Base-by-base conservation (phyloP, 257 asterid genomes). In the Scutellaria barbata region DNA sequence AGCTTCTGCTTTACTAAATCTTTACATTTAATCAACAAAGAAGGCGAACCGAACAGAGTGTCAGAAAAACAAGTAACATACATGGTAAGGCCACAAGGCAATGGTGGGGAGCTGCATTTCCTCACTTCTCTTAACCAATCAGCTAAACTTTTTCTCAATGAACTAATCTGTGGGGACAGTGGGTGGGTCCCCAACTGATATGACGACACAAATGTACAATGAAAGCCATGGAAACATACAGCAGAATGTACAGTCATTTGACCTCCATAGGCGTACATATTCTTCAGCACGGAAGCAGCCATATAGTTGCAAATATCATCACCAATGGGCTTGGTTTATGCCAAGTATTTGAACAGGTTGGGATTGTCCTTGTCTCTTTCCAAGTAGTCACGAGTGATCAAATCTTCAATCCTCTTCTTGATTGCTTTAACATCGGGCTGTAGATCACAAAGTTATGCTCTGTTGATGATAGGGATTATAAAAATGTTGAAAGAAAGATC, bases 401-500 rank as follows among this genome's bases (percentile, higher is more conserved):
- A 69, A 76, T 95, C 99, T 84, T 95, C 99, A 5, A 95, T 92
- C 79, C 99, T 88, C 87, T 95, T 95, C 83, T 95, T 95, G 82
- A 95, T 95, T 20, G 98, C 97, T 84, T 95, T 95, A 37, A 95
- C 95, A 66, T 95, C 99, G 14, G 99, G 99, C 99, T 95, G 74
- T 43, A 76, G 10, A 17, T 58, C 17, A 62, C 62, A 61, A 33
- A 74, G 52, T 76, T 43, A 43, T 63, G 67, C 69, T 37, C 33
- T 18, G 55, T 18, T 11, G 16, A 18, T 17, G 46, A 14, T 16
- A 13, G 11, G 10, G 4, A 10, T 5, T 47, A 20, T 1, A 37
- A 53, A 35, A 47, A 6, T 9, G 37, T 5, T 7, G 7, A 56
- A 48, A 64, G 16, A 33, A 20, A 22, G n/a, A 67, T 18, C 46